Evolutionary conservation across 805 yeast species (phyloP).

Genomic region (Kodamaea laetipori): DNA sequence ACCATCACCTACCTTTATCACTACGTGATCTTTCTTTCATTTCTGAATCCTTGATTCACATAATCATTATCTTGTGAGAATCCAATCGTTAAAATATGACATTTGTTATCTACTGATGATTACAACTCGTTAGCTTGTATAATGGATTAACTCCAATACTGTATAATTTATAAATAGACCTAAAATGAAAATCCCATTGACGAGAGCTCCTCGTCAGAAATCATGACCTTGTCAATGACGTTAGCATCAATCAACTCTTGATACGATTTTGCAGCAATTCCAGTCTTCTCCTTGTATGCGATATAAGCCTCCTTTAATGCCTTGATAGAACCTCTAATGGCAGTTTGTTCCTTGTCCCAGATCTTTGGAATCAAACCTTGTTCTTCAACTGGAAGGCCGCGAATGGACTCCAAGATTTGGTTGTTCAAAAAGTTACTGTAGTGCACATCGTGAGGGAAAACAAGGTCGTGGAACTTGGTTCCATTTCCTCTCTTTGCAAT

Average conservation of each 20-base stretch:
- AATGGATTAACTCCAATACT: neutral
- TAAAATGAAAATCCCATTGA: conserved; percentile 19
- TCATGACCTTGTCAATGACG: conserved; percentile 18
- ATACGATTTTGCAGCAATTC: conserved; percentile 38
- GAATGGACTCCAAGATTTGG: conserved; percentile 17
- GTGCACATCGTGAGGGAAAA: conserved; percentile 58
- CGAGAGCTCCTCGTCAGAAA: conserved; percentile 19
- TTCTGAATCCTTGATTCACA: too few species aligned
- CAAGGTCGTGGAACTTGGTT: conserved; percentile 41
- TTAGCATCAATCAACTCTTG: conserved; percentile 39
- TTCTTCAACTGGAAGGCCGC: conserved; percentile 11
- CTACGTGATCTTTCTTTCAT: too few species aligned
- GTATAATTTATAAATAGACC: conserved; percentile 1
- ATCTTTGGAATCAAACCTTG: conserved; percentile 51
- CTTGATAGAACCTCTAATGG: conserved; percentile 46
- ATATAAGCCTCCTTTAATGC: conserved; percentile 48
- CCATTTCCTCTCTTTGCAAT: conserved; percentile 25
- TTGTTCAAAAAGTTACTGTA: conserved; percentile 50
- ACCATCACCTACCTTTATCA: too few species aligned
- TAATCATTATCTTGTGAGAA: too few species aligned
- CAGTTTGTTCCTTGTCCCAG: conserved; percentile 52
- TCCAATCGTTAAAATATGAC: too few species aligned
- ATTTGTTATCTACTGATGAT: too few species aligned
- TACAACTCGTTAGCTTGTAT: too few species aligned
- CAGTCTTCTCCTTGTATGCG: conserved; percentile 38